Evolutionary conservation across 305 asterid species (phyloP).

Genomic region (Salvia sclarea): DNA sequence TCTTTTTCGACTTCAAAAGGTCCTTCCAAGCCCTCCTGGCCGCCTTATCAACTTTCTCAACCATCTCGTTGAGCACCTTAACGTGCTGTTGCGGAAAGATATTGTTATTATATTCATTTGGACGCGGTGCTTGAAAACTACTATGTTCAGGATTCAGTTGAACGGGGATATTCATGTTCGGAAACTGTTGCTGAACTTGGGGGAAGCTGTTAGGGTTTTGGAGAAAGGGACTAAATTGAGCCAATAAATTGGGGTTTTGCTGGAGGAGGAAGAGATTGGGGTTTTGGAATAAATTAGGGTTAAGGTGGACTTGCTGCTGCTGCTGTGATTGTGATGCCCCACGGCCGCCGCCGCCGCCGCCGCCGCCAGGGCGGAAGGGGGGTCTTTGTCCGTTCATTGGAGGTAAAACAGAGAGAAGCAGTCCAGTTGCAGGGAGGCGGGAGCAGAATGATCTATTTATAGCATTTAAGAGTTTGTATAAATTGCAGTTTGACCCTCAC

Average conservation of each 20-base stretch:
- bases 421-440: constrained; percentile 22
- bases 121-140: constrained; percentile 23
- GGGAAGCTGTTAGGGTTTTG: constrained; percentile 40
- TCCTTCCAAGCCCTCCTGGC: constrained; percentile 52
- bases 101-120: constrained; percentile 21
- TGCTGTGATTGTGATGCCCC: constrained; percentile 35
- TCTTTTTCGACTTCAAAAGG: constrained; percentile 45
- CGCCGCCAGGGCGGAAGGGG: constrained; percentile 35
- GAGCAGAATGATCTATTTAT: not conserved
- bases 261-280: constrained; percentile 41
- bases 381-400: constrained; percentile 35
- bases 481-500: no score
- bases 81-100: constrained; percentile 37
- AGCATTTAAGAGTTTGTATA: no score
- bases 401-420: not conserved
- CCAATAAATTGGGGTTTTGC: constrained; percentile 43
- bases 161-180: no score
- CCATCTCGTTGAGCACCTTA: constrained; percentile 34
- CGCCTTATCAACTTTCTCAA: constrained; percentile 58
- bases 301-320: constrained; percentile 37
- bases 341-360: no score
- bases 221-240: constrained; percentile 39
- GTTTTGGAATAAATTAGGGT: constrained; percentile 41
- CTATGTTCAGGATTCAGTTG: constrained; percentile 28
- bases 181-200: no score